Evolutionary conservation across 345 rosid species (phyloP).

Genomic region (Carallia brachiata): DNA sequence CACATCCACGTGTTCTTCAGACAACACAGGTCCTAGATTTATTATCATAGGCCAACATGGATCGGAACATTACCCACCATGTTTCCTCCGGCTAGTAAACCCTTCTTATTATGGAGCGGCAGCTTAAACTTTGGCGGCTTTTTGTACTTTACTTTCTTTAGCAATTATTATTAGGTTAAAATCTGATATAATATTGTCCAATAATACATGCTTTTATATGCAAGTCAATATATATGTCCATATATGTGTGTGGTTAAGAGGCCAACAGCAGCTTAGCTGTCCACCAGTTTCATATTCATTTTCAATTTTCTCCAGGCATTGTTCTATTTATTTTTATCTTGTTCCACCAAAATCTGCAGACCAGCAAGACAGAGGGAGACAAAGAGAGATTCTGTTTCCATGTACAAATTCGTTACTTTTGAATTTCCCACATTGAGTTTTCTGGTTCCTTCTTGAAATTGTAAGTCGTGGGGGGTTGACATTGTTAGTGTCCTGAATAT

Average conservation of each 20-base stretch:
- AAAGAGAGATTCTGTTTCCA: slow-evolving; percentile 15
- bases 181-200: background rate
- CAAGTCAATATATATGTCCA: background rate
- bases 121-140: slow-evolving; percentile 39
- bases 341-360: slow-evolving; percentile 41
- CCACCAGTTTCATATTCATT: slow-evolving; percentile 53
- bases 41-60: slow-evolving; percentile 9
- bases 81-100: slow-evolving; percentile 5
- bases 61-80: slow-evolving; percentile 10
- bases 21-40: background rate
- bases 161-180: background rate
- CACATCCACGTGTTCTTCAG: slow-evolving; percentile 16
- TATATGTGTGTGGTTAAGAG: slow-evolving; percentile 4
- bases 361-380: slow-evolving; percentile 24
- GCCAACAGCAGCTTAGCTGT: slow-evolving; percentile 55
- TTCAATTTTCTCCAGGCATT: background rate
- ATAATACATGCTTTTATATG: slow-evolving; percentile 5
- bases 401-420: slow-evolving; percentile 13
- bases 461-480: no score
- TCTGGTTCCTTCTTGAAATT: slow-evolving; percentile 10
- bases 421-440: slow-evolving; percentile 15
- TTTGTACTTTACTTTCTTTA: background rate
- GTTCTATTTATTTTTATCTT: slow-evolving; percentile 5
- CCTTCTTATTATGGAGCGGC: background rate
- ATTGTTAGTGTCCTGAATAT: background rate